These are phyloP conservation scores for Backusella tarrabulga DNA, from an alignment of 192 early-diverging fungal species.

Conservation along the genomic window DNA sequence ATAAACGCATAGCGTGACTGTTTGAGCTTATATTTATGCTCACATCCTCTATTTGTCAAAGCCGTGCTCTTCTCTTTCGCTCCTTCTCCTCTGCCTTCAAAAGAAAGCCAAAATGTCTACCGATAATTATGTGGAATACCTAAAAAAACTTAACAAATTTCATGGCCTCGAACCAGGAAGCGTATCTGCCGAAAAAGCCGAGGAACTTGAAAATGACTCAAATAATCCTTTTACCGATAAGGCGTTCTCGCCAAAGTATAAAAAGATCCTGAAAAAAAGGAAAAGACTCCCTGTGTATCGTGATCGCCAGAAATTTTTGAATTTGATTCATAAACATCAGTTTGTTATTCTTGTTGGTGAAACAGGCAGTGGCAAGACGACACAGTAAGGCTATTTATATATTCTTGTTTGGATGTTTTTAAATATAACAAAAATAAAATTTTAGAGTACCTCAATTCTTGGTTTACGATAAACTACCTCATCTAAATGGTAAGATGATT, in stretches of 20 bases:
- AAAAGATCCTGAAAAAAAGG: conserved; percentile 80
- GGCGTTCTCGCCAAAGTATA: conserved; percentile 81
- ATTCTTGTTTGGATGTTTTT: not conserved
- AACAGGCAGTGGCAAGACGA: conserved; percentile 98
- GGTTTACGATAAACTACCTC: conserved; percentile 88
- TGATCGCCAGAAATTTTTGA: conserved; percentile 88
- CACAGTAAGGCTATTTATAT: conserved; percentile 65
- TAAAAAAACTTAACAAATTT: conserved; percentile 31
- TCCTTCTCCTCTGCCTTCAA: not conserved
- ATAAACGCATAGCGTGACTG: not conserved
- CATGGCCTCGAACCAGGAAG: conserved; percentile 60
- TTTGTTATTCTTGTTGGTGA: conserved; percentile 94
- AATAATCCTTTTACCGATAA: conserved; percentile 83
- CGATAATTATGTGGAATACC: conserved; percentile 55
- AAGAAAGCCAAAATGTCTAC: conserved; percentile 18
- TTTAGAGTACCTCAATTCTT: conserved; percentile 93
- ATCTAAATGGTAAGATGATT: conserved; percentile 83
- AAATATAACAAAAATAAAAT: not conserved
- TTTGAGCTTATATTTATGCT: not conserved
- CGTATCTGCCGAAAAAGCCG: conserved; percentile 83
- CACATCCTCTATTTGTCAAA: not conserved
- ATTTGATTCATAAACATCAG: conserved; percentile 91
- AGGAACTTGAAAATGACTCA: conserved; percentile 68
- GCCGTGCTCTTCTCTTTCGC: not conserved
- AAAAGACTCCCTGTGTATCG: conserved; percentile 91